Evolutionary conservation across 495 filamentous ascomycete species (phyloP), one percentile per base, ranked within the genome.

Genomic region (Penicillium samsonianum): DNA sequence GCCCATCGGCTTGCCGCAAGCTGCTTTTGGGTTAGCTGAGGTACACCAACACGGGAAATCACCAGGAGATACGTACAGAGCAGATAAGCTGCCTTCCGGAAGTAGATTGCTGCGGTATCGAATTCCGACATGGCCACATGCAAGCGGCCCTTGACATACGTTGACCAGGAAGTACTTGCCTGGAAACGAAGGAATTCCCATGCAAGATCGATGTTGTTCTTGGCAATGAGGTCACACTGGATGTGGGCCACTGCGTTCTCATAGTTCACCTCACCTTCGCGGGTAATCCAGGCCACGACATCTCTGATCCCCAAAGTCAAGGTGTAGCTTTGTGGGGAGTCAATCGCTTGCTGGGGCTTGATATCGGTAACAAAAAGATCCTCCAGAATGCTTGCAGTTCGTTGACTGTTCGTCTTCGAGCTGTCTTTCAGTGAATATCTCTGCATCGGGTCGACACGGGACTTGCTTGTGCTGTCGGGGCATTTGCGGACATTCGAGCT

Each of bases 81-180:
- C 38, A 87, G 87, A 66, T 88, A 89, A 4, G 91, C 88, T 54
- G 91, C 90, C 61, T 88, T 92, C 50, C 84, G 85, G 73, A 99
- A 97, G 60, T 86, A 84, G 19, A 82, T 73, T 17, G 90, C 81
- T 44, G 95, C 94, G 53, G 82, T 80, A 37, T 83, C 81, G 63
- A 82, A 83, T 63, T 94, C 88, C 20, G 84, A 84, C 64, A 84
- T 84, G 14, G 86, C 82, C 17, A 97, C 78, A 65, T 86, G 82
- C 43, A 94, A 78, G 33, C 95, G 88, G 12, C 89, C 93, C 69
- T 90, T 90, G 14, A 96, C 78, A 69, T 99, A 99, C 1, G 83
- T 87, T 5, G 90, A 84, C 84, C 94, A 98, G 28, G 78, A 67
- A 0, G 81, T 85, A 54, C 78, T 70, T 65, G 83, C 65, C 73